phyloP scores from a whole-genome alignment of 75 land plant genomes.

The Isoetes taiwanensis region DNA sequence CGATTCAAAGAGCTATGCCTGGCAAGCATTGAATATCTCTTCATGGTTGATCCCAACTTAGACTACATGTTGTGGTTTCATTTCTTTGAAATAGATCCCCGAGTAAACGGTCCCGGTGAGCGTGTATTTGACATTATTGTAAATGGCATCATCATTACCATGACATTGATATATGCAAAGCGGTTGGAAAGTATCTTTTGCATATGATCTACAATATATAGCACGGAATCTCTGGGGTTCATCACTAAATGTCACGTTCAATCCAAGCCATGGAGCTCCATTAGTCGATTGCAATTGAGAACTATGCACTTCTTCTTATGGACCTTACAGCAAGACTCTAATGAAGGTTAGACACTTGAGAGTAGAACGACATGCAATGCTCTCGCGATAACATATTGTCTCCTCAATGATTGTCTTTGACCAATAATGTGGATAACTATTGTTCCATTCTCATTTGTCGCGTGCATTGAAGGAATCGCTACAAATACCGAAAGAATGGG shows the following conservation, averaged over 20 bases:
- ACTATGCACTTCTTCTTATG: constrained; percentile 60
- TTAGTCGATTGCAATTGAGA: constrained; percentile 71
- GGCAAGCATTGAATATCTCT: constrained; percentile 34
- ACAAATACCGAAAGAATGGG: constrained; percentile 88
- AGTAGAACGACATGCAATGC: too few relatives aligned
- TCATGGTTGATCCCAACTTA: constrained; percentile 61
- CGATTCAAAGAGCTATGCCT: constrained; percentile 16
- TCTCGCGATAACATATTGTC: too few relatives aligned
- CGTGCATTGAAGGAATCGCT: constrained; percentile 68
- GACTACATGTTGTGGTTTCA: constrained; percentile 95
- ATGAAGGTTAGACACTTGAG: constrained; percentile 83
- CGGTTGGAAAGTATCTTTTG: constrained; percentile 57
- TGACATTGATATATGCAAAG: constrained; percentile 49
- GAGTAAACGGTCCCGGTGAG: constrained; percentile 41
- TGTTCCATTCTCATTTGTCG: constrained; percentile 47
- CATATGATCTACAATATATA: constrained; percentile 40
- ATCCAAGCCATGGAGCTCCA: constrained; percentile 47
- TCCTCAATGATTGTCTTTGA: too few relatives aligned
- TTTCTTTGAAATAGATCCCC: constrained; percentile 85
- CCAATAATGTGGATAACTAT: too few relatives aligned
- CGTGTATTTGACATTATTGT: constrained; percentile 68
- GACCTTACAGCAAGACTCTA: constrained; percentile 50
- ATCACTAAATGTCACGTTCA: constrained; percentile 38
- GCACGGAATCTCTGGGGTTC: constrained; percentile 51
- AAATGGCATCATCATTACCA: constrained; percentile 30